Base-by-base conservation (phyloP, 805 yeast genomes). In the Kodamaea kakaduensis region DNA sequence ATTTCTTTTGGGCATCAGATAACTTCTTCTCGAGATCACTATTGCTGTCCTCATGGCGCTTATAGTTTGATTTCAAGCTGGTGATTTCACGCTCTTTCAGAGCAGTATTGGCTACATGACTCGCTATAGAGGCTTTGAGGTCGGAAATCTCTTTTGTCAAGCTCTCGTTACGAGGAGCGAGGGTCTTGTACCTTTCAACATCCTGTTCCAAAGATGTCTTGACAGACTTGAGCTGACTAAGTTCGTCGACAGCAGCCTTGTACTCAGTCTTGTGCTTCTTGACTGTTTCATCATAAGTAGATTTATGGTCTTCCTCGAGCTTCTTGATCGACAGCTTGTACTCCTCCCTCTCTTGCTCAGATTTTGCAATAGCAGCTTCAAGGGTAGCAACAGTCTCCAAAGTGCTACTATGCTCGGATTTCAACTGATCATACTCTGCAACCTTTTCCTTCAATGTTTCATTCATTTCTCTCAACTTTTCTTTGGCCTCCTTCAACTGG, bases 401-500 rank as follows among this genome's bases (percentile, higher is more conserved):
- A 0, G 39, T 32, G 3, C 32, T 32, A 6, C 26, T 32, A 17
- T 39, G 43, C 16, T 45, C 44, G 10, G 25, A 17, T 18, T 35
- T 35, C 17, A 46, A 27, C 10, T 38, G 25, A 14, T 30, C 14
- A 10, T 31, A 24, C 37, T 51, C 34, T 9, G 31, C 20, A 4
- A 41, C 20, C 23, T 38, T 41, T 9, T 38, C 36, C 18, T 34
- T 25, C 17, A 41, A 32, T 4, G 20, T 25, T 28, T 37, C 34
- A 2, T 36, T 17, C 17, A 49, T 44, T 15, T 43, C 43, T 3
- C 38, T 32, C 8, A 56, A 24, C 25, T 58, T 53, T 9, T 36
- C 37, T 36, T 64, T 62, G 7, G 69, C 48, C 2, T 44, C 47
- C 2, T 45, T 44, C 31, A 67, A 59, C 31, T 58, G 58, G 20